Evolutionary conservation across 2,329 filamentous ascomycete genomes (phyloP).

Genomic region (Cryphonectria japonica): DNA sequence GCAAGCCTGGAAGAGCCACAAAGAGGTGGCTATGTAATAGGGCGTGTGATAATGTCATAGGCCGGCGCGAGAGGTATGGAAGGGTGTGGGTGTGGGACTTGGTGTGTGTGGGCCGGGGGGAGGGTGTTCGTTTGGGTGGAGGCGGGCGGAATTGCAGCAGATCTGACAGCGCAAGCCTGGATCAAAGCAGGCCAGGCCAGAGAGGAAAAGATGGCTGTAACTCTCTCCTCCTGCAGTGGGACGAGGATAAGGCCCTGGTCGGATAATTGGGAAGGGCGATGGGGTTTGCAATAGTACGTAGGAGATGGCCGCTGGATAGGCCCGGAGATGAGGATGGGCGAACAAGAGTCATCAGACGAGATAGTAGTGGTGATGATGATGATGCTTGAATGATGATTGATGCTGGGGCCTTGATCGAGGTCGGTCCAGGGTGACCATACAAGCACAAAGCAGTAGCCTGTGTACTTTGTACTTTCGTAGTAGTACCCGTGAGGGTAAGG

Average conservation of each 20-base stretch:
- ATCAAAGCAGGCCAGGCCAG: not conserved
- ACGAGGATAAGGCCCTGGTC: not conserved
- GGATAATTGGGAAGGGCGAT: not conserved
- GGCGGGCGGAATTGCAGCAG: not conserved
- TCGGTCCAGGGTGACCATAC: not conserved
- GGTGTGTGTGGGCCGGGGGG: constrained; percentile 14
- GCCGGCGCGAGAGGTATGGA: constrained; percentile 5
- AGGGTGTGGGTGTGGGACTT: not conserved
- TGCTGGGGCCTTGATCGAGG: not conserved
- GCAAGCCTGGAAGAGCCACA: not conserved
- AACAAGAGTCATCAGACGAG: too few species aligned
- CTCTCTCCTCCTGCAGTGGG: constrained; percentile 1
- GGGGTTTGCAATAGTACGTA: not conserved
- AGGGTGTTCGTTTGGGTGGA: not conserved
- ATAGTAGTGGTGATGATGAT: not conserved
- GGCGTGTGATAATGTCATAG: constrained; percentile 29
- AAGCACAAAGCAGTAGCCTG: not conserved
- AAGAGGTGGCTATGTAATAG: constrained; percentile 28
- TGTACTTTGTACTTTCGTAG: not conserved
- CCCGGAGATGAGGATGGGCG: not conserved
- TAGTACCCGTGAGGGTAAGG: not conserved
- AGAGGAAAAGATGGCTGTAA: constrained; percentile 14
- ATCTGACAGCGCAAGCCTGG: not conserved
- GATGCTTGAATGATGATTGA: constrained; percentile 1
- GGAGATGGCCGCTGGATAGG: not conserved